Evolutionary conservation across 129 eudicot species (phyloP), one percentile per base, ranked within the genome.

Genomic region (Arctium lappa): DNA sequence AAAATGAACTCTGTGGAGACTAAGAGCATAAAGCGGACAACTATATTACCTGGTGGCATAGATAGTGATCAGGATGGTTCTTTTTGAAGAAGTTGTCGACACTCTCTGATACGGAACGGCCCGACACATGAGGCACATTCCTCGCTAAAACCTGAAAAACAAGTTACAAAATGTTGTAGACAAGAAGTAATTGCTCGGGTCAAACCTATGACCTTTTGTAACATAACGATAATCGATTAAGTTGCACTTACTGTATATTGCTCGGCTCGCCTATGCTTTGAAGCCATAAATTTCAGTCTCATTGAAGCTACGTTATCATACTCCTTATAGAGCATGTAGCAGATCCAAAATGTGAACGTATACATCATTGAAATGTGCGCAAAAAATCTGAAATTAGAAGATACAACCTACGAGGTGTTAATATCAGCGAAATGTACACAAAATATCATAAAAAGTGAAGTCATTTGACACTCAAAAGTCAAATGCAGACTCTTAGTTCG

Each of bases 251-350:
- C 99, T 18, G 99, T 93, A 81, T 89, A 96, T 78, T 96, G 99
- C 79, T 93, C 99, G 1, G 94, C 94, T 37, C 95, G 98, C 85
- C 91, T 90, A 80, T 76, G 79, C 83, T 93, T 88, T 8, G 98
- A 91, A 89, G 99, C 97, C 89, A 96, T 85, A 89, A 91, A 96
- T 1, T 76, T 89, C 18, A 93, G 79, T 83, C 99, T 87, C 99
- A 96, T 93, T 53, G 97, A 83, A 32, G 97, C 93, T 62, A 96
- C 94, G 68, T 39, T 78, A 88, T 75, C 95, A 83, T 96, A 93
- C 81, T 93, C 99, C 91, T 82, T 96, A 85, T 93, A 96, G 37
- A 96, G 98, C 97, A 96, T 85, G 89, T 80, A 93, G 86, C 99
- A 96, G 34, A 87, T 89, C 99, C 99, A 96, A 74, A 89, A 91